Evolutionary conservation across 306 rosid genomes (phyloP), one percentile per base, ranked within the genome.

Genomic region (Neltuma alba): DNA sequence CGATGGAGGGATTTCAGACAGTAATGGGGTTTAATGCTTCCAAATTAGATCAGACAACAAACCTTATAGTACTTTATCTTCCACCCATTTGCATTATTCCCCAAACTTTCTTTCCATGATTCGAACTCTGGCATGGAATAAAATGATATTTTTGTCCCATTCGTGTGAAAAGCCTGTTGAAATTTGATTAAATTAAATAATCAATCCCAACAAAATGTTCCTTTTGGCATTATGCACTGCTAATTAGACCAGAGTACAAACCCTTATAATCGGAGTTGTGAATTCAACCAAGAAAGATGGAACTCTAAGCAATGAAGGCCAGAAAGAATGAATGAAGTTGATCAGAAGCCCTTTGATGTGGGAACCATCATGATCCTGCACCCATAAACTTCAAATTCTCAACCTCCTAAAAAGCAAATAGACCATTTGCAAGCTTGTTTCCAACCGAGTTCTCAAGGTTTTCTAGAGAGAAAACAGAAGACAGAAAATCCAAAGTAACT

Each of bases 311-410:
- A 95, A 83, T 9, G 99, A 90, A 10, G 99, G 99, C 99, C 99
- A 92, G 81, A 92, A 95, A 1, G 99, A 91, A 78, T 95, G 99
- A 84, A 92, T 81, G 85, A 95, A 95, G 73, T 95, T 95, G 58
- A 95, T 91, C 81, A 95, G 66, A n/a, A 95, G 86, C 60, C 99
- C 99, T 84, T 95, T 95, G 84, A 95, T 95, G 82, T 95, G 99
- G 30, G 99, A 95, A 48, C 99, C 99, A 84, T 95, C 99, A 40
- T 95, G 87, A 88, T 95, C 99, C 99, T 95, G 82, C 54, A 70
- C 28, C 67, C 31, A 62, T 23, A 16, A 72, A 33, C 40, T 68
- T 28, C 16, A 81, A n/a, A 57, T 58, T 16, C n/a, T 76, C 30
- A 40, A 2, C n/a, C 44, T 33, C 72, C 3, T 4, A 2, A 16